Conservation (phyloP, 2,329 filamentous ascomycete genomes). For the Epichloe sp. region DNA sequence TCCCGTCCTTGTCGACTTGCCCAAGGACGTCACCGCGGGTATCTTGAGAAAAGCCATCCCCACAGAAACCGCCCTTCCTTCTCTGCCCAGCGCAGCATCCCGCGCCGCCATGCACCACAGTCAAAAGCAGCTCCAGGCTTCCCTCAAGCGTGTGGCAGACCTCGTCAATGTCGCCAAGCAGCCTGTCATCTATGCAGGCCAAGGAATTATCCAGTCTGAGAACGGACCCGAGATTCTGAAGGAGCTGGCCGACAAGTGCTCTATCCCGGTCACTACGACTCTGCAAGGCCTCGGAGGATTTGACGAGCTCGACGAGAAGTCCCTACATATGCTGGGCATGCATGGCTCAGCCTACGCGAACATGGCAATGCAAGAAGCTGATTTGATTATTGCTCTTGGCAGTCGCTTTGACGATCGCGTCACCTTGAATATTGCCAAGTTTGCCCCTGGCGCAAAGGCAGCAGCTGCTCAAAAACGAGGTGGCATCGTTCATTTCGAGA, state of each 20-base stretch:
- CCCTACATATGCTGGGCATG: constrained; percentile 97
- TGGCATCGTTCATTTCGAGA: constrained; percentile 94
- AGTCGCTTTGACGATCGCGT: constrained; percentile 95
- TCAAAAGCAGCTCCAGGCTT: constrained; percentile 56
- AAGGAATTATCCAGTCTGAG: constrained; percentile 70
- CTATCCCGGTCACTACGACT: constrained; percentile 90
- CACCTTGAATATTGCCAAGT: constrained; percentile 67
- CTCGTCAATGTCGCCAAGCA: constrained; percentile 85
- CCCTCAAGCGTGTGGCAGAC: constrained; percentile 64
- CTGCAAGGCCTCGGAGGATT: constrained; percentile 86
- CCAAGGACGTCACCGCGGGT: constrained; percentile 88
- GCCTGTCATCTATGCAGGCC: constrained; percentile 88
- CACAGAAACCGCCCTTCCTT: constrained; percentile 56
- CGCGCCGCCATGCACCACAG: constrained; percentile 64
- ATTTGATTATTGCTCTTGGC: constrained; percentile 89
- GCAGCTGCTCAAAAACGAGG: constrained; percentile 77
- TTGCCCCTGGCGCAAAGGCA: constrained; percentile 75
- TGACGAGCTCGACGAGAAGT: constrained; percentile 87
- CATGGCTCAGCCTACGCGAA: constrained; percentile 95
- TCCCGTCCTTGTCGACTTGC: constrained; percentile 87
- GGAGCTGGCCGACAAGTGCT: constrained; percentile 78
- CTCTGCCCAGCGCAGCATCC: constrained; percentile 75
- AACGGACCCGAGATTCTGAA: constrained; percentile 70
- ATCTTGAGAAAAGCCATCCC: constrained; percentile 77
- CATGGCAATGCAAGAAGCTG: constrained; percentile 93